Base-by-base conservation (phyloP, 2,329 filamentous ascomycete genomes). In the Lasiodiplodia sp. region DNA sequence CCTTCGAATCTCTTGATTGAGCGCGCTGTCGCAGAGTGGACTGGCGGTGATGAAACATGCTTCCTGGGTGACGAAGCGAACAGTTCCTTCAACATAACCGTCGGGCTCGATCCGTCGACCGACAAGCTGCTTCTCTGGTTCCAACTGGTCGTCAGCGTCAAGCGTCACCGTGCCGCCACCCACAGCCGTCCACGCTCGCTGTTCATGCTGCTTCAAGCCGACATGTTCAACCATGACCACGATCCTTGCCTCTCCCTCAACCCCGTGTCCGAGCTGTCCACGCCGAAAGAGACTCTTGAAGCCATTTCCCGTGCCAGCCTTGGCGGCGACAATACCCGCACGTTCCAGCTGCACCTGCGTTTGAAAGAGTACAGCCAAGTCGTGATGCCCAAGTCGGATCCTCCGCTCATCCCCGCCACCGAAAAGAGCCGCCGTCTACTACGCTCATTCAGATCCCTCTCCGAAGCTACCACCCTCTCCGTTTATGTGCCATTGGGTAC, bases 1-100 rank as follows among this genome's bases (percentile, higher is more conserved):
- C 12, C 23, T 12, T 31, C 57, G 6, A 25, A 62, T 21, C 23
- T 44, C 7, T 28, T 62, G 14, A 62, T 34, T 28, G 57, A 62
- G 57, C 40, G 57, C 28, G 57, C 25, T 16, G n/a, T 62, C n/a
- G 57, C 57, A 11, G 57, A 62, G 28, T 62, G 57, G 57, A 18
- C 21, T 0, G n/a, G 52, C 2, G 44, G 7, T 25, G 44, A 44
- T 14, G 21, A 52, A 11, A 16, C 25, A 14, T 28, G 25, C 8
- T 64, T 51, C n/a, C 31, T 64, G 6, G 60, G 60, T 18, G 31
- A 37, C 10, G 31, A 51, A 8, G 10, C 40, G 21, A 44, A 64
- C 28, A 37, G n/a, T 23, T 51, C 44, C 44, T 52, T 64, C 44
- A 51, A 52, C 28, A 52, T 64, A 44, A 64, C 44, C 0, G 31